These are phyloP conservation scores for Psilocybe azurescens DNA, from an alignment of 768 basidiomycete species.

Conservation along the genomic window DNA sequence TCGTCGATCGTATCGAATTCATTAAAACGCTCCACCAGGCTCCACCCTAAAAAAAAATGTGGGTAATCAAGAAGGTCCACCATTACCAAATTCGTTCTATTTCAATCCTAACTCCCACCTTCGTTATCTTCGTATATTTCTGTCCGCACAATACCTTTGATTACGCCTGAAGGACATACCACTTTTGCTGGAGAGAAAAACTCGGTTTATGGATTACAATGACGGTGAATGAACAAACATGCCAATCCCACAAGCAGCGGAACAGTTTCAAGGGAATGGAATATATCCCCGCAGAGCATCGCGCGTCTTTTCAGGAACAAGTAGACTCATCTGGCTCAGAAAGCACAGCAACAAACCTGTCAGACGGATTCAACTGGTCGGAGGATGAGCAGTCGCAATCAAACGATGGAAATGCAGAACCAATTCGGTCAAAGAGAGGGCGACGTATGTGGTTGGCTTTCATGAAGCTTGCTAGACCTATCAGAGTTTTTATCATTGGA, in stretches of 20 bases:
- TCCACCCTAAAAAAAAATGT: neutral
- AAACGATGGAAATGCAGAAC: conserved; percentile 23
- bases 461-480: conserved; percentile 64
- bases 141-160: neutral
- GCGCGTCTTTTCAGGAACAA: conserved; percentile 12
- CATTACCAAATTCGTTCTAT: neutral
- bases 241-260: neutral
- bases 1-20: neutral
- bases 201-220: conserved; percentile 5
- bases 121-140: neutral
- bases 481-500: conserved; percentile 65
- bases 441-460: conserved; percentile 67
- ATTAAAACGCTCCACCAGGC: neutral
- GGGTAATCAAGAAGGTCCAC: neutral
- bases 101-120: neutral
- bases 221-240: conserved; percentile 6
- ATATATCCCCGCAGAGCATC: conserved; percentile 6
- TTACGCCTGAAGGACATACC: neutral
- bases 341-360: conserved; percentile 60
- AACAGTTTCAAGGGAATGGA: conserved; percentile 22
- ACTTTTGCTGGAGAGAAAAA: neutral
- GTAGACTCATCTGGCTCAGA: conserved; percentile 40
- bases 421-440: conserved; percentile 60
- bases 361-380: conserved; percentile 81
- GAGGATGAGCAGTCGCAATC: conserved; percentile 56